phyloP scores from a whole-genome alignment of 2,329 filamentous ascomycete genomes.

The Dryadomyces quercivorus region DNA sequence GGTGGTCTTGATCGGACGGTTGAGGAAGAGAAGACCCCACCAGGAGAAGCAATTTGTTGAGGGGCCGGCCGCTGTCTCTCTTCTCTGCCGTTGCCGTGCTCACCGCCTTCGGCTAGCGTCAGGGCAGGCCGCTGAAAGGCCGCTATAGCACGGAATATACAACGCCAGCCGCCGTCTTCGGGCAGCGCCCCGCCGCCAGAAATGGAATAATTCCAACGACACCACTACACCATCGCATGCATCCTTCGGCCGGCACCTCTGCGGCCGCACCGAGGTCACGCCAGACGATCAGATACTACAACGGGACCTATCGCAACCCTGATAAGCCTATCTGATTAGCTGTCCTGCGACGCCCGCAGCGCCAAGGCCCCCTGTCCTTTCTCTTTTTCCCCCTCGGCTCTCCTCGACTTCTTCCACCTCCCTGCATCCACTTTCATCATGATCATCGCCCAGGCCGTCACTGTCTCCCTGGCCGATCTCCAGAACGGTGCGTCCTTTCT shows the following conservation, averaged over 20 bases:
- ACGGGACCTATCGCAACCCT: no score
- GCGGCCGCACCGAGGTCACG: no score
- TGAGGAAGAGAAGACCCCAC: not conserved
- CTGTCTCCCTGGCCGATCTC: conserved; percentile 12
- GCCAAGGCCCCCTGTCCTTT: not conserved
- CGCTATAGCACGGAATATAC: no score
- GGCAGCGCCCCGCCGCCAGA: no score
- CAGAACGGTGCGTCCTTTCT: conserved; percentile 5
- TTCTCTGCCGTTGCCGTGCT: not conserved
- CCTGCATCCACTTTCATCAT: not conserved
- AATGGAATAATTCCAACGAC: no score
- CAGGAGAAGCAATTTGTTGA: not conserved
- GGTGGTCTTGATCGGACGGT: not conserved
- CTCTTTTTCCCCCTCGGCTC: not conserved
- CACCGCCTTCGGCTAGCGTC: not conserved
- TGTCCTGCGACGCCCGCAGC: no score
- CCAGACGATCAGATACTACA: no score
- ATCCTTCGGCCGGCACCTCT: no score
- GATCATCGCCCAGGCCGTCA: conserved; percentile 11
- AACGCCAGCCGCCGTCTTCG: no score
- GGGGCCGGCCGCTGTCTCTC: conserved; percentile 1
- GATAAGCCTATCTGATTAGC: no score
- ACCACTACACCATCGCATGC: no score
- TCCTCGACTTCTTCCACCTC: not conserved
- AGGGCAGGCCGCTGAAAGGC: not conserved